These are phyloP conservation scores for Triangularia verruculosa DNA, from an alignment of 2,329 filamentous ascomycete species.

Conservation along the genomic window DNA sequence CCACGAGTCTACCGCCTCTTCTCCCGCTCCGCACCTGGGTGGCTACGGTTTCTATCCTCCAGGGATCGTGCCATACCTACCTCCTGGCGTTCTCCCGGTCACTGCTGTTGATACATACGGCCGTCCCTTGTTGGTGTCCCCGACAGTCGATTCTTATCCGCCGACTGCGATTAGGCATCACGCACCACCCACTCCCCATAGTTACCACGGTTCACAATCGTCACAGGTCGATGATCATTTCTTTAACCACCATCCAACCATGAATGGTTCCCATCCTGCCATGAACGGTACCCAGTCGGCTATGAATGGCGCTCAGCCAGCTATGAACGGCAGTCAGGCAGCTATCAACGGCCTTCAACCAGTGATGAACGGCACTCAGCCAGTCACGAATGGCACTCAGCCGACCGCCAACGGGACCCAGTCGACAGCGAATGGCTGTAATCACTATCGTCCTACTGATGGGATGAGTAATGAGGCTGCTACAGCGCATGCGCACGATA, in stretches of 20 bases:
- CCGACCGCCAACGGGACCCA: slow-evolving; percentile 21
- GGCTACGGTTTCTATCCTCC: slow-evolving; percentile 49
- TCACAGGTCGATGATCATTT: slow-evolving; percentile 40
- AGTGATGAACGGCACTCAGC: no score
- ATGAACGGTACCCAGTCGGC: slow-evolving; percentile 21
- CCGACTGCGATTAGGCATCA: slow-evolving; percentile 41
- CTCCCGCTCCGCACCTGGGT: slow-evolving; percentile 49
- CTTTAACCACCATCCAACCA: slow-evolving; percentile 35
- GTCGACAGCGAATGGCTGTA: slow-evolving; percentile 21
- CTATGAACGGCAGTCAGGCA: slow-evolving; percentile 22
- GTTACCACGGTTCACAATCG: slow-evolving; percentile 61
- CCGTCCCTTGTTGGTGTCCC: slow-evolving; percentile 24
- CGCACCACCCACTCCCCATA: slow-evolving; percentile 56
- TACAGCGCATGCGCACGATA: slow-evolving; percentile 10
- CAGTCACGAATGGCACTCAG: slow-evolving; percentile 20
- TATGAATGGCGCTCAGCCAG: slow-evolving; percentile 21
- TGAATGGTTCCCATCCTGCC: slow-evolving; percentile 17
- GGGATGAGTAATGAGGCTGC: slow-evolving; percentile 14
- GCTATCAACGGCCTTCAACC: no score
- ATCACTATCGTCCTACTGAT: slow-evolving; percentile 13
- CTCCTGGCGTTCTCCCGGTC: slow-evolving; percentile 2
- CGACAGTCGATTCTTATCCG: slow-evolving; percentile 36
- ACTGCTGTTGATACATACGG: slow-evolving; percentile 29
- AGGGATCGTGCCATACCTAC: slow-evolving; percentile 36
- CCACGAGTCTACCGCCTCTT: slow-evolving; percentile 55